Evolutionary conservation across 2,329 filamentous ascomycete genomes (phyloP), one percentile per base, ranked within the genome.

Genomic region (Alternaria solani): DNA sequence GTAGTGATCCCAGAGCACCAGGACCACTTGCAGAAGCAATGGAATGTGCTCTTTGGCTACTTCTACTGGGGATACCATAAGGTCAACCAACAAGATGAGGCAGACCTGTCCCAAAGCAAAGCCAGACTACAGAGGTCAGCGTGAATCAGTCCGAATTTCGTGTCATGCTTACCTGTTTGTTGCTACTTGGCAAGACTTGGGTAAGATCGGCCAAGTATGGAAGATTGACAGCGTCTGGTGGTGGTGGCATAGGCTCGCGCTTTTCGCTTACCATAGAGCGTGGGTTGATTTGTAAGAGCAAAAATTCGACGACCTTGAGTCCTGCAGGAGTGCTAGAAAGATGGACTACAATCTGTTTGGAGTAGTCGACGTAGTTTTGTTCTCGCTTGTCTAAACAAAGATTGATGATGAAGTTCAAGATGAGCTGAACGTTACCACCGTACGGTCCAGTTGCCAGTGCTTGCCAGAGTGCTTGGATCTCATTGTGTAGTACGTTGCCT

Each of bases 221-320:
- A 36, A 98, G 82, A 52, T 86, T 86, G 60, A 84, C 85, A 54
- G 89, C 86, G 72, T 97, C 94, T 0, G 90, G 86, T 2, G 93
- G 92, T 7, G 89, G 62, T 12, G 73, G 72, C 34, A 69, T 69
- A 32, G 75, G 69, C 53, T 78, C 75, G 49, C 87, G 85, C 78
- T 94, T 96, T 74, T 96, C 91, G 68, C 93, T 92, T 9, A 97
- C 93, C 94, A 99, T 98, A n/a, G 93, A 91, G 77, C 95, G 96
- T 1, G 96, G 94, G 0, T 88, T 92, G 63, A 99, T 93, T 66
- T 97, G 93, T 79, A 96, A 85, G 28, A 98, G 82, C 55, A 99
- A 84, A 68, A 97, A 97, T 66, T 99, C 95, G 11, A 99, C 90
- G 3, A 99, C 94, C 72, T 96, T 96, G 48, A 92, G 90, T 0